phyloP scores from a whole-genome alignment of 192 early-diverging fungal species.

The Piromyces sp. region DNA sequence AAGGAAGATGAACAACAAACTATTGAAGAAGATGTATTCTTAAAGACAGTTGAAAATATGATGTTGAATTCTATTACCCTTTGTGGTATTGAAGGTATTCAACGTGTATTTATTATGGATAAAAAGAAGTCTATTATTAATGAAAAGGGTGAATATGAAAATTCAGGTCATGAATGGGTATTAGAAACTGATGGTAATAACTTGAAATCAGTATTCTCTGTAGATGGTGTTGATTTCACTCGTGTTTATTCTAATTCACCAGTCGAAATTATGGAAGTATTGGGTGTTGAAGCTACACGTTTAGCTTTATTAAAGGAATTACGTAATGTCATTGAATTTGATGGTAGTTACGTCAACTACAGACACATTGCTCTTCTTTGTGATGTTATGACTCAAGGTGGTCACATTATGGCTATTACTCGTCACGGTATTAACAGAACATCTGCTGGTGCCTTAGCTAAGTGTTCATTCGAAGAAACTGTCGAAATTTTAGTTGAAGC shows the following conservation, averaged over 20 bases:
- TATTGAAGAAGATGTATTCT: conserved; percentile 72
- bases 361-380: conserved; percentile 86
- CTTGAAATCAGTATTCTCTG: conserved; percentile 65
- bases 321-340: conserved; percentile 83
- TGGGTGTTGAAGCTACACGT: conserved; percentile 95
- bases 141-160: conserved; percentile 37
- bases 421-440: conserved; percentile 96
- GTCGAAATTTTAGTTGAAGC: conserved; percentile 96
- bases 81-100: conserved; percentile 72
- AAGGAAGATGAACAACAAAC: conserved; percentile 49
- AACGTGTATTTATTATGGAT: conserved; percentile 54
- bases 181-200: conserved; percentile 91
- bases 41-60: conserved; percentile 65
- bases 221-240: conserved; percentile 60
- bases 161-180: conserved; percentile 38
- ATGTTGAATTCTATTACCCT: conserved; percentile 75
- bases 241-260: conserved; percentile 81
- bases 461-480: conserved; percentile 95
- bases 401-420: conserved; percentile 87
- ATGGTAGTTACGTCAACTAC: conserved; percentile 96
- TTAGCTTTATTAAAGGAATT: conserved; percentile 74
- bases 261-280: conserved; percentile 76
- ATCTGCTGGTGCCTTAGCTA: conserved; percentile 81
- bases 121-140: conserved; percentile 12
- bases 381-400: conserved; percentile 91